Conservation (phyloP, 129 eudicot species). For the Saussurea involucrata region DNA sequence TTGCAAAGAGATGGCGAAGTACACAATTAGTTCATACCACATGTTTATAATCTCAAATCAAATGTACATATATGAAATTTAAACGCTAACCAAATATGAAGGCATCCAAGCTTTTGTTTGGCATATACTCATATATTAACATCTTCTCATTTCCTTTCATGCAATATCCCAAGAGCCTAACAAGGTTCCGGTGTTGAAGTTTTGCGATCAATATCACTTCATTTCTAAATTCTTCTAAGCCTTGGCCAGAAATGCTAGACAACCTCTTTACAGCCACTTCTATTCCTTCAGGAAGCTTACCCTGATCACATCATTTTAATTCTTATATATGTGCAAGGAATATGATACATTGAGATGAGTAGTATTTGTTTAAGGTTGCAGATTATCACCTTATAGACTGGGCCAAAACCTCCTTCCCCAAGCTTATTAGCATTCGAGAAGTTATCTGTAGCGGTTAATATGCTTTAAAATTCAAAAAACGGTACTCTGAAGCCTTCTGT, state of each 20-base stretch:
- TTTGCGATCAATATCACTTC: slow-evolving; percentile 44
- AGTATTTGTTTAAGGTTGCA: background rate
- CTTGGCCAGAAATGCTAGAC: slow-evolving; percentile 39
- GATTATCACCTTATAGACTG: slow-evolving; percentile 41
- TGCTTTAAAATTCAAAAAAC: slow-evolving; percentile 26
- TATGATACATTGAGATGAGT: background rate
- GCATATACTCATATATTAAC: slow-evolving; percentile 47
- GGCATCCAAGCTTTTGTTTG: slow-evolving; percentile 43
- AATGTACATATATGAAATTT: background rate
- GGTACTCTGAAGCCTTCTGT: slow-evolving; percentile 37
- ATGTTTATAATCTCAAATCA: background rate
- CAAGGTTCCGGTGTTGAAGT: slow-evolving; percentile 56
- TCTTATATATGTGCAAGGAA: background rate
- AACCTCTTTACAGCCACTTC: slow-evolving; percentile 50
- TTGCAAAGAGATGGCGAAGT: background rate
- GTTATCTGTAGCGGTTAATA: slow-evolving; percentile 38
- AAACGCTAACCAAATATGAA: slow-evolving; percentile 48
- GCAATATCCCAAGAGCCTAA: slow-evolving; percentile 50
- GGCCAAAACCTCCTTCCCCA: slow-evolving; percentile 57
- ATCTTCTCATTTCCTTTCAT: slow-evolving; percentile 41
- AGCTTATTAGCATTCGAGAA: slow-evolving; percentile 40
- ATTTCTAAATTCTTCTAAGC: slow-evolving; percentile 39
- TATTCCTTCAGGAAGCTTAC: slow-evolving; percentile 30
- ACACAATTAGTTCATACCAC: background rate
- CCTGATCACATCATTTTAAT: slow-evolving; percentile 18